Evolutionary conservation across 2,329 filamentous ascomycete genomes (phyloP), one percentile per base, ranked within the genome.

Genomic region (Ilyonectria sp.): DNA sequence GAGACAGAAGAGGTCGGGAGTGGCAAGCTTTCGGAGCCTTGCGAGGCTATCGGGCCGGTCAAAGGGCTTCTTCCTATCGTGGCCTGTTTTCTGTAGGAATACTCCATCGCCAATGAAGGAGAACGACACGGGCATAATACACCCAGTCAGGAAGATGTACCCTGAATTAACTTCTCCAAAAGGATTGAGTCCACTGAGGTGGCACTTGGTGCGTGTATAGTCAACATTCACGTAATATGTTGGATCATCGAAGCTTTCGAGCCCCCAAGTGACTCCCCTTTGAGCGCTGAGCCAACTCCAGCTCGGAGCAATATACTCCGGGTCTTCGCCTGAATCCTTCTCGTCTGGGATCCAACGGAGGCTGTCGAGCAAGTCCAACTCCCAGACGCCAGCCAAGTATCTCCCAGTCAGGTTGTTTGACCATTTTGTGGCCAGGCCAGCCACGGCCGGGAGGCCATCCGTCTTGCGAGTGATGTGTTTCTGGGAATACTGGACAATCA

Each of bases 281-380:
- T 74, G 71, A 8, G 62, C 68, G 15, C 74, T 75, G 3, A 76
- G 58, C 75, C 74, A 77, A 23, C 74, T 77, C 75, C 75, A 77
- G 15, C 66, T 77, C 1, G 75, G 75, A 2, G 67, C 68, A 3
- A 73, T 63, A 2, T 70, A 73, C 4, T 56, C 4, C 0, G 31
- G 19, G 10, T 70, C 49, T 13, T 60, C 37, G 0, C 52, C 67
- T 0, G 53, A 29, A 4, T 73, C 67, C 17, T 50, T 40, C 10
- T 74, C 67, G 21, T 71, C 65, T 0, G 71, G 29, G 50, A 62
- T 54, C 75, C 75, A 77, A 1, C 69, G 69, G 1, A 77, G n/a
- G 1, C 60, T 23, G 1, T 65, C 61, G 1, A 73, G 62, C 0
- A 77, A 3, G 31, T 76, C 68, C 4, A 52, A 65, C 21, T 72